Percentiles rank a stretch among this genome's conserved stretches.
These are phyloP conservation scores for Aotearoamyces nothofagi DNA, from an alignment of 2,329 filamentous ascomycete genomes.

Conservation along the genomic window DNA sequence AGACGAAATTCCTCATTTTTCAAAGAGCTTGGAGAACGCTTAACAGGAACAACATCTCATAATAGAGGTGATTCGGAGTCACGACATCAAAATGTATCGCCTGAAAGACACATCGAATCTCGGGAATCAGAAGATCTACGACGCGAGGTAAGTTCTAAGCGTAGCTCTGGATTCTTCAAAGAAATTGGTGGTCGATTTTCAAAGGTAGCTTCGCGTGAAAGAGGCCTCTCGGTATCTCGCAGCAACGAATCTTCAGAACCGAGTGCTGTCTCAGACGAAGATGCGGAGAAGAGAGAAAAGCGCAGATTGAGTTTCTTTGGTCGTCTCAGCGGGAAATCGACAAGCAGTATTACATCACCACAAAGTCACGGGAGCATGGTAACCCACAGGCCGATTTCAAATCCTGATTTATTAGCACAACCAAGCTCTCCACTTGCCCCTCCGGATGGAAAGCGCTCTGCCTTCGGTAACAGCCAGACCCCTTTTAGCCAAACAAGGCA, in stretches of 20 bases:
- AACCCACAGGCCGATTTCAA: conserved; percentile 15
- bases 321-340: conserved; percentile 10
- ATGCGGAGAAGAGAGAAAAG: conserved; percentile 20
- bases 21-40: conserved; percentile 32
- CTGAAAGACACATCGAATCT: conserved; percentile 6
- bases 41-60: conserved; percentile 16
- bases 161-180: conserved; percentile 34
- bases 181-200: conserved; percentile 30
- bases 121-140: conserved; percentile 22
- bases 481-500: conserved; percentile 13
- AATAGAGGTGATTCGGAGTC: conserved; percentile 3
- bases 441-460: conserved; percentile 24
- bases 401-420: conserved; percentile 13
- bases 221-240: too few relatives aligned
- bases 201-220: conserved; percentile 10
- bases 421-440: conserved; percentile 8
- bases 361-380: conserved; percentile 19
- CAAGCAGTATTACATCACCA: conserved; percentile 10
- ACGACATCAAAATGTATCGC: conserved; percentile 1
- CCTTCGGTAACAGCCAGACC: conserved; percentile 18
- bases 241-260: too few relatives aligned
- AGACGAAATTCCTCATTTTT: conserved; percentile 29
- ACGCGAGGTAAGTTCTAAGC: too few relatives aligned
- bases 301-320: conserved; percentile 26
- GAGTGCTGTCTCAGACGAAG: conserved; percentile 25